These are phyloP conservation scores for Fusarium humuli DNA, from an alignment of 2,329 filamentous ascomycete genomes.

Conservation along the genomic window DNA sequence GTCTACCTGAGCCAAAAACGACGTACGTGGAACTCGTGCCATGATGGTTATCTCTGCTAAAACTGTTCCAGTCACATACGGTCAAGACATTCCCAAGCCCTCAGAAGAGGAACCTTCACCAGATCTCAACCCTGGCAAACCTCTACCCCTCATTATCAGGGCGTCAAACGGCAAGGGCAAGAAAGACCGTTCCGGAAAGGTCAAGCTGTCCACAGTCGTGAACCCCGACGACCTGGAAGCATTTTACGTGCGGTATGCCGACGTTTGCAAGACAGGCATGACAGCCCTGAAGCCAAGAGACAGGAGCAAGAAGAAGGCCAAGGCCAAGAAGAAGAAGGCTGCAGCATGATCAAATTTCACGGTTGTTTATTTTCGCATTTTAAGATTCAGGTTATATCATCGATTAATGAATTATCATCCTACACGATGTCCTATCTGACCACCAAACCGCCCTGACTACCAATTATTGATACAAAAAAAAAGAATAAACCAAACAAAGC, in stretches of 20 bases:
- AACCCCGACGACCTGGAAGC: constrained; percentile 78
- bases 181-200: constrained; percentile 65
- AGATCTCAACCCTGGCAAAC: constrained; percentile 68
- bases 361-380: neutral
- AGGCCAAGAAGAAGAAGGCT: constrained; percentile 77
- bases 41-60: constrained; percentile 5
- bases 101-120: constrained; percentile 65
- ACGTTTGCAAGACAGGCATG: constrained; percentile 92
- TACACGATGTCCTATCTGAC: constrained; percentile 8
- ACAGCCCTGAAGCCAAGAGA: constrained; percentile 90
- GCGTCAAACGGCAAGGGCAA: constrained; percentile 83
- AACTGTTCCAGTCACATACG: constrained; percentile 55
- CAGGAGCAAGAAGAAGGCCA: constrained; percentile 85
- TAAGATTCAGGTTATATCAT: constrained; percentile 15
- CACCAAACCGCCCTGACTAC: constrained; percentile 16
- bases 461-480: constrained; percentile 6
- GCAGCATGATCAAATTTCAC: constrained; percentile 24
- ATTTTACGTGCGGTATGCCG: constrained; percentile 89
- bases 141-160: constrained; percentile 81
- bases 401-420: constrained; percentile 37
- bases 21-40: constrained; percentile 59
- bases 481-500: constrained; percentile 1
- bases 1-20: constrained; percentile 83
- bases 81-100: constrained; percentile 57
- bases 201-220: constrained; percentile 88